phyloP scores from a whole-genome alignment of 257 asterid species.

The Mentha longifolia region DNA sequence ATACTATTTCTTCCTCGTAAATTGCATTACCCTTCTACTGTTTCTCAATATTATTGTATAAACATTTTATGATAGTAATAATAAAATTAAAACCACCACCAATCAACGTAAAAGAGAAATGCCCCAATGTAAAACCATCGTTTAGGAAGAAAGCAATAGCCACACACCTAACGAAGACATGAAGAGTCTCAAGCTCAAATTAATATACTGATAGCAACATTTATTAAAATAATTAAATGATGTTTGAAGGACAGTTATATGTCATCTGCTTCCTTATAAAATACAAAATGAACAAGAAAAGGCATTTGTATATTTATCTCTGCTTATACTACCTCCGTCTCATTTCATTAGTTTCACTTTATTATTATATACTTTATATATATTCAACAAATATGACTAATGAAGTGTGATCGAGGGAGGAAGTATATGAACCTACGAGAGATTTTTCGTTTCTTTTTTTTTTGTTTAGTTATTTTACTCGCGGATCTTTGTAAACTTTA shows the following conservation, averaged over 20 bases:
- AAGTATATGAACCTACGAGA: neutral
- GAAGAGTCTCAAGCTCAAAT: neutral
- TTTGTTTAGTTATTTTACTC: neutral
- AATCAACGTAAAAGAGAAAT: neutral
- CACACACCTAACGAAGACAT: neutral
- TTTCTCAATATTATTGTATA: too few species aligned
- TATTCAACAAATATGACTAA: too few species aligned
- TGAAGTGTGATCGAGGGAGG: too few species aligned
- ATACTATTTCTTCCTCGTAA: neutral
- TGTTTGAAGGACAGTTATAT: neutral
- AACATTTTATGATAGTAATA: too few species aligned
- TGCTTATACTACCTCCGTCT: too few species aligned
- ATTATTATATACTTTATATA: too few species aligned
- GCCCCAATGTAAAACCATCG: neutral
- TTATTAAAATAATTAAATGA: neutral
- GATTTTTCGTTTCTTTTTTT: neutral
- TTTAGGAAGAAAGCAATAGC: neutral
- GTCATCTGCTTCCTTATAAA: neutral
- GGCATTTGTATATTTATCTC: neutral
- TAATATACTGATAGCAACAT: neutral
- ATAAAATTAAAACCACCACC: too few species aligned
- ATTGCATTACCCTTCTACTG: neutral
- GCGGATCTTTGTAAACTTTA: neutral
- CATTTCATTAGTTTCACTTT: too few species aligned
- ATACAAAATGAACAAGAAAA: too few species aligned